Evolutionary conservation across 2,329 filamentous ascomycete species (phyloP), one percentile per base, ranked within the genome.

Genomic region (Phaeosphaeria sp.): DNA sequence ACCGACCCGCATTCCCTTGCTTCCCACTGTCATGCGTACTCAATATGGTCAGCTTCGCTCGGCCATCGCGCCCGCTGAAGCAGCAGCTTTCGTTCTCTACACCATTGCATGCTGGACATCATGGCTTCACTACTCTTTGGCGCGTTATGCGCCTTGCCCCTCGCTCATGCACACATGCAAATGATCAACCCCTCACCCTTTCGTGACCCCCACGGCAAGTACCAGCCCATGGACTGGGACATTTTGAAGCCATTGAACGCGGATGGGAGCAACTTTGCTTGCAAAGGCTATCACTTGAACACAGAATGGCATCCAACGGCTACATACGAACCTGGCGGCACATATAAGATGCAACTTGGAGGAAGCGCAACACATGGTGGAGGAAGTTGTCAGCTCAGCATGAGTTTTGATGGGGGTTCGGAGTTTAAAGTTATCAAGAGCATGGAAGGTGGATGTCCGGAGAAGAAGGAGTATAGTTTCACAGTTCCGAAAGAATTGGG

Each of bases 361-460:
- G 91, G 90, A 36, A 84, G 83, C 50, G 79, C 78, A 8, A 78
- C 75, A 17, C 90, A 92, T 78, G 80, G 82, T 39, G 91, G 91
- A 40, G 91, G 91, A 42, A 91, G 88, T 9, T 93, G 91, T 78
- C 91, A 95, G 78, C 81, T 91, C 47, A 86, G 88, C 2, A 81
- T 94, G 25, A 91, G 89, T 30, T 91, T 89, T 77, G 90, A 94
- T 79, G 81, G 86, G 61, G 91, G 90, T 47, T 77, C 81, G 55
- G 86, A 85, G 20, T 94, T 91, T 81, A 87, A 84, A 59, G 91
- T 92, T 40, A 84, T 89, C 63, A 82, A 88, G 68, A 86, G 84
- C 6, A 86, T 87, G 49, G 81, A 87, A 15, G 86, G 86, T n/a
- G 83, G 81, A 13, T 88, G 85, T 64, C 80, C 84, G 1, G 63